Base-by-base conservation (phyloP, 371 early-diverging fungal genomes). In the Sporodiniella umbellata region DNA sequence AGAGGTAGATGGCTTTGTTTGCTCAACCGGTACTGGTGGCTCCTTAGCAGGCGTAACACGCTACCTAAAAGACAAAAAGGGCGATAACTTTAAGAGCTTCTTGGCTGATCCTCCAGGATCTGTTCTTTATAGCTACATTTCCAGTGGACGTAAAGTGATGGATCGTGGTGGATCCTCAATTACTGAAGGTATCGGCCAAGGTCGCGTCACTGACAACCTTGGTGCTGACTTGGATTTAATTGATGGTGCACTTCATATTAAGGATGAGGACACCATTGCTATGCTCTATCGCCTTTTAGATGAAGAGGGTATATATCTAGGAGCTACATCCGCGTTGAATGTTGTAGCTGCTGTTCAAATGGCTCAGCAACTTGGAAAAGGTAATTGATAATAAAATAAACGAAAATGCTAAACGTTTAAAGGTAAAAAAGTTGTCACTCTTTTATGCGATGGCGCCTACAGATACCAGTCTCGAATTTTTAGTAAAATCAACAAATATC, bases 21-120 rank as follows among this genome's bases (percentile, higher is more conserved):
- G 95, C 68, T 80, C 94, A 11, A 93, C 95, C 4, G 96, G 96
- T 21, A 96, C 95, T 0, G 96, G 90, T 25, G 96, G 96, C 31
- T 93, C 96, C 0, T 72, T 96, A 17, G 94, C 92, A 8, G 96
- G 96, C 42, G 82, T 81, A 19, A 79, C 93, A 8, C 72, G 88
- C 14, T 95, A 78, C 62, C 66, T 96, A 49, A 96, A 96, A 70
- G 81, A 84, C 1, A 70, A 76, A 46, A 78, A 78, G 19, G 68
- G 74, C 4, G 82, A 81, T 11, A 58, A 79, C 17, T 80, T 93
- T 49, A 88, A 89, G 78, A 60, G 80, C 48, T 89, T 84, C 55
- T 72, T 95, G 42, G 96, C 96, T 2, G 96, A 96, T 71, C 96
- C 96, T 21, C 96, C 96, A 2, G 97, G 97, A 45, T 90, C 92